Evolutionary conservation across 129 eudicot species (phyloP), one percentile per base, ranked within the genome.

Genomic region (Saposhnikovia divaricata): DNA sequence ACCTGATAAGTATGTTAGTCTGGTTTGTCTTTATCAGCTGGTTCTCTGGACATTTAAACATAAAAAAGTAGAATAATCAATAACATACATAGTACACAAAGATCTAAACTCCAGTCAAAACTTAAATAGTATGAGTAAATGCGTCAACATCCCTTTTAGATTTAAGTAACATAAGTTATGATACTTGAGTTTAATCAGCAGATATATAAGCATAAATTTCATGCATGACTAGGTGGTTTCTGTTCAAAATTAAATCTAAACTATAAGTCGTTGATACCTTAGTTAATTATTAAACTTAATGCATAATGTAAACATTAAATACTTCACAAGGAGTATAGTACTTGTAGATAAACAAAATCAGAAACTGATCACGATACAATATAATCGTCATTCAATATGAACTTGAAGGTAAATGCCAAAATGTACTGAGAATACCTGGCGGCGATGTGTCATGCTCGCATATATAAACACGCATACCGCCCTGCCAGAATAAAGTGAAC

Each of bases 11-110:
- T 84, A 95, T 95, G 87, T 95, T 95, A 75, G 69, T 82, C 72
- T 95, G 96, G 88, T 95, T 88, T 9, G 96, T 95, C 86, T 85
- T 89, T 81, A 95, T 92, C 83, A 85, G 80, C 90, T 95, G 99
- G 86, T 82, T 80, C 77, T 86, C 97, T 89, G 93, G 51, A 83
- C 48, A 53, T 72, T 78, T 1, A 79, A 81, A 40, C 72, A 40
- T 51, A 9, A 15, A 2, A 42, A n/a, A 77, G 78, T 79, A 48
- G 59, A 63, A 42, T 69, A 77, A 25, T 51, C 47, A 16, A 68
- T 40, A 46, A 18, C 25, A 71, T 71, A 16, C 6, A 46, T 71
- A 13, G 72, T 28, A 28, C 1, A 5, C 21, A 3, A 3, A 25
- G 5, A 61, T 61, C 5, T 61, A 61, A 69, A 69, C 9, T 34